Evolutionary conservation across 495 filamentous ascomycete genomes (phyloP).

Genomic region (Aspergillus steynii): DNA sequence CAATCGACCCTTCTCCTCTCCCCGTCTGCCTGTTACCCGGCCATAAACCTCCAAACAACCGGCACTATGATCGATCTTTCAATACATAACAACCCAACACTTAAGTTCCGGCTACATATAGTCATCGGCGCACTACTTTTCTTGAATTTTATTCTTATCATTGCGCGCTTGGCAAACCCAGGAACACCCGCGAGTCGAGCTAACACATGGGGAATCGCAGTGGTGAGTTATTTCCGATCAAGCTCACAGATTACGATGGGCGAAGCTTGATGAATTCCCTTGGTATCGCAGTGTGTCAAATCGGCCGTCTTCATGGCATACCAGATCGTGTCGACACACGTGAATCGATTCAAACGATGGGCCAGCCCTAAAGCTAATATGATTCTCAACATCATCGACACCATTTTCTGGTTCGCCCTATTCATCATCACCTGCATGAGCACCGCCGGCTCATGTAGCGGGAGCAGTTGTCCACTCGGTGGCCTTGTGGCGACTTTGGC

Average conservation of each 20-base stretch:
- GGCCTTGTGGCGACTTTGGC: conserved; percentile 20
- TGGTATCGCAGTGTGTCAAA: conserved; percentile 27
- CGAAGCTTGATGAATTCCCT: no score
- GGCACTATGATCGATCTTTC: conserved; percentile 3
- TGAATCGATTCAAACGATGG: conserved; percentile 27
- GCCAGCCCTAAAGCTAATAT: conserved; percentile 31
- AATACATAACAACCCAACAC: background rate
- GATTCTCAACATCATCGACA: conserved; percentile 32
- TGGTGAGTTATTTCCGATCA: conserved; percentile 16
- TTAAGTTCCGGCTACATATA: conserved; percentile 21
- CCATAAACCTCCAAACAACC: no score
- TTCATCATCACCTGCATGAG: conserved; percentile 27
- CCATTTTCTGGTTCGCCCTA: conserved; percentile 36
- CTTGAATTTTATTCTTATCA: conserved; percentile 25
- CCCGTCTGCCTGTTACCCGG: no score
- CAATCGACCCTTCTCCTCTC: no score
- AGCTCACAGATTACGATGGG: background rate
- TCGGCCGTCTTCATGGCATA: conserved; percentile 35
- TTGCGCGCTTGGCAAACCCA: conserved; percentile 22
- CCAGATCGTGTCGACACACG: conserved; percentile 29
- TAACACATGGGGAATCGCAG: conserved; percentile 32
- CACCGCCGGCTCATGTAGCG: conserved; percentile 9
- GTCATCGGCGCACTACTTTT: conserved; percentile 18
- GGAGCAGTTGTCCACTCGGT: conserved; percentile 24
- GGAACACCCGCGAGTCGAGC: conserved; percentile 23